phyloP scores from a whole-genome alignment of 768 basidiomycete species.

The Mycena crocata region DNA sequence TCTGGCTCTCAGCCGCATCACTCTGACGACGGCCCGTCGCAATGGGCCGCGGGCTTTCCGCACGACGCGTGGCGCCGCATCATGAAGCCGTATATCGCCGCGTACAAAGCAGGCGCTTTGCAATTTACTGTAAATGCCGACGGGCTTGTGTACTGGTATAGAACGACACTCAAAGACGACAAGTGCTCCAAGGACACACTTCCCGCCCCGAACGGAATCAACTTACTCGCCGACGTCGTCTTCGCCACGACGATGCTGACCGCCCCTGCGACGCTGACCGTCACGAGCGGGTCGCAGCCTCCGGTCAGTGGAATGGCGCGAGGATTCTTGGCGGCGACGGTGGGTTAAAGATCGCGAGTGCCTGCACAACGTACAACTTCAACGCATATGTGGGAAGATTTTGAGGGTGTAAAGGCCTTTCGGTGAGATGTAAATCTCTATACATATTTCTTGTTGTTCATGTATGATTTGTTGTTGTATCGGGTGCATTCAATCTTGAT shows the following conservation, averaged over 20 bases:
- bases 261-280: constrained; percentile 18
- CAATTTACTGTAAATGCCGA: constrained; percentile 27
- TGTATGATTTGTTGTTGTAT: no score
- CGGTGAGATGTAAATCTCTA: not conserved
- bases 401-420: not conserved
- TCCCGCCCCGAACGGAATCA: constrained; percentile 20
- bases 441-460: no score
- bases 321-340: constrained; percentile 15
- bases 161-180: constrained; percentile 28
- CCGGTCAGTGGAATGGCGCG: constrained; percentile 21
- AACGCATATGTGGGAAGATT: constrained; percentile 20
- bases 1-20: constrained; percentile 34
- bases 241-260: constrained; percentile 26
- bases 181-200: constrained; percentile 24
- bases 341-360: constrained; percentile 9
- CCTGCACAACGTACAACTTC: constrained; percentile 21
- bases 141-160: constrained; percentile 38
- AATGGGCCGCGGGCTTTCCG: constrained; percentile 34
- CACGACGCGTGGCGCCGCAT: constrained; percentile 36
- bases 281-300: constrained; percentile 15
- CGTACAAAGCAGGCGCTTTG: constrained; percentile 32
- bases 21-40: constrained; percentile 32
- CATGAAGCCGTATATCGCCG: constrained; percentile 34
- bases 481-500: no score
- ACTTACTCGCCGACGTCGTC: constrained; percentile 22